Conservation (phyloP, 495 filamentous ascomycete genomes). For the Hyaloscypha hepaticicola region DNA sequence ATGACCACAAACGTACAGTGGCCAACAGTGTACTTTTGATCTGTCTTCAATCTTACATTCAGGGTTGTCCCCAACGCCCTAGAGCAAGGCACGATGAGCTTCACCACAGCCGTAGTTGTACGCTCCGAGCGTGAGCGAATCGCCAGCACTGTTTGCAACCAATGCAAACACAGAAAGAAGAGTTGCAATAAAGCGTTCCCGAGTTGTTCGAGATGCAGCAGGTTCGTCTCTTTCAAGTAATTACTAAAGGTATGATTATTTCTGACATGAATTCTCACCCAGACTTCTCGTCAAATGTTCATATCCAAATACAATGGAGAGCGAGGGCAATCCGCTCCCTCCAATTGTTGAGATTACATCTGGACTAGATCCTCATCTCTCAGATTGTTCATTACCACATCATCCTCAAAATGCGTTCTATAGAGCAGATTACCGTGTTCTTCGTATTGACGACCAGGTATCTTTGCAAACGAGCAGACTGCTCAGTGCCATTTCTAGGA, state of each 20-base stretch:
- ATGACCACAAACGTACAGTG: neutral
- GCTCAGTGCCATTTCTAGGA: conserved; percentile 15
- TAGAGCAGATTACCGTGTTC: neutral
- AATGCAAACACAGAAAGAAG: conserved; percentile 27
- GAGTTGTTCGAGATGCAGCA: conserved; percentile 20
- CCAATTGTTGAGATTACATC: neutral
- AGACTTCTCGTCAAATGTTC: conserved; percentile 19
- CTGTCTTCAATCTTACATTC: neutral
- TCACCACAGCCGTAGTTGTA: neutral
- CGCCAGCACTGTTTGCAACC: conserved; percentile 9
- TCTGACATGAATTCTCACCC: neutral
- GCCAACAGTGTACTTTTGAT: neutral
- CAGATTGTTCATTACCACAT: neutral
- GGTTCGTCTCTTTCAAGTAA: conserved; percentile 3
- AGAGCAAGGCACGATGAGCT: neutral
- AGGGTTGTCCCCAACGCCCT: neutral
- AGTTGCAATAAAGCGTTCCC: conserved; percentile 24
- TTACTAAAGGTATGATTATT: neutral
- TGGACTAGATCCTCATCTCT: neutral
- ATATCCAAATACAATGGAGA: neutral
- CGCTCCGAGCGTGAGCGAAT: neutral
- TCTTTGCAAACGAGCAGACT: conserved; percentile 2
- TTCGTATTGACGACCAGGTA: conserved; percentile 7
- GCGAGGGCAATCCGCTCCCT: neutral
- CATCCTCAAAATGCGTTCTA: neutral